phyloP scores from a whole-genome alignment of 2,329 filamentous ascomycete genomes.

The Zymoseptoria ardabiliae region DNA sequence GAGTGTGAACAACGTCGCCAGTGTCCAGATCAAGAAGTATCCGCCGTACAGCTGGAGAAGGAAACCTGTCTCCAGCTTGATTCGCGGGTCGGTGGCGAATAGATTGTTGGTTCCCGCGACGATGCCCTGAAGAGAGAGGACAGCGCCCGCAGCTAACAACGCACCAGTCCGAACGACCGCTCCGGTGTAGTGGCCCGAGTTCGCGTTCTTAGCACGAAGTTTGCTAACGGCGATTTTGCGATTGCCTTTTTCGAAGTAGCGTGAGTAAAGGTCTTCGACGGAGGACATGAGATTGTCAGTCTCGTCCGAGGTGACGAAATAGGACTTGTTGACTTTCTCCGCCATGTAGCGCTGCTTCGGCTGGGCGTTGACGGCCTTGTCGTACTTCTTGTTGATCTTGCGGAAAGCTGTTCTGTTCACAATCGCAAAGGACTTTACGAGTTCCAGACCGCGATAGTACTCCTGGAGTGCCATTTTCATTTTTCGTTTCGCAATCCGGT shows the following conservation, averaged over 20 bases:
- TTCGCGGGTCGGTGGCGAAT: slow-evolving; percentile 15
- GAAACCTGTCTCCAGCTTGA: slow-evolving; percentile 25
- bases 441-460: slow-evolving; percentile 83
- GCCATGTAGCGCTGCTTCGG: slow-evolving; percentile 76
- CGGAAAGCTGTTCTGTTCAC: slow-evolving; percentile 89
- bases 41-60: slow-evolving; percentile 71
- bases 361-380: slow-evolving; percentile 76
- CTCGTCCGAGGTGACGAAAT: slow-evolving; percentile 85
- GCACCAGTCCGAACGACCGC: slow-evolving; percentile 53
- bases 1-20: slow-evolving; percentile 78
- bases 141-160: slow-evolving; percentile 34
- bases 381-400: slow-evolving; percentile 98
- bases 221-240: slow-evolving; percentile 86
- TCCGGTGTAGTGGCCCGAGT: slow-evolving; percentile 52
- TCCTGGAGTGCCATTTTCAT: slow-evolving; percentile 86
- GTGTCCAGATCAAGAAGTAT: slow-evolving; percentile 74
- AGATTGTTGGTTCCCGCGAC: slow-evolving; percentile 31
- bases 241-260: slow-evolving; percentile 91
- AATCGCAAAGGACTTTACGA: slow-evolving; percentile 84
- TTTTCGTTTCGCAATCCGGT: slow-evolving; percentile 82
- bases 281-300: slow-evolving; percentile 72
- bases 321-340: slow-evolving; percentile 82
- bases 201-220: slow-evolving; percentile 62
- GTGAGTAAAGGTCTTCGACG: slow-evolving; percentile 84
- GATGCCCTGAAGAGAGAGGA: slow-evolving; percentile 39